A percentile compares a stretch with the other conserved stretches of the same genome.
These are phyloP conservation scores for Leccinum incarnatum DNA, from an alignment of 768 basidiomycete genomes.

Conservation along the genomic window DNA sequence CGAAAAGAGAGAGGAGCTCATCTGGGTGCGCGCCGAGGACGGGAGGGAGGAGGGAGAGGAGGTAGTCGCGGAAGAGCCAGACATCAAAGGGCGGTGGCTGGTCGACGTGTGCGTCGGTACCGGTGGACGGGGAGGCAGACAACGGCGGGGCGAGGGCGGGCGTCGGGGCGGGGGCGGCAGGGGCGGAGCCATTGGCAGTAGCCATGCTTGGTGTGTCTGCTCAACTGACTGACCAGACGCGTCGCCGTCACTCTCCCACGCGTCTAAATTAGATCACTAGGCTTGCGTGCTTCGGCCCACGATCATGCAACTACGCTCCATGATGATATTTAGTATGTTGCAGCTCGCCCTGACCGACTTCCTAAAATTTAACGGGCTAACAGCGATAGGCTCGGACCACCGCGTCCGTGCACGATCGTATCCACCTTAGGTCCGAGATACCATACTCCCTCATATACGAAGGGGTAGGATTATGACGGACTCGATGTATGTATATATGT, in stretches of 20 bases:
- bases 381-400: too few species aligned
- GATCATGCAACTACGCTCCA: too few species aligned
- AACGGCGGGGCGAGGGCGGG: conserved; percentile 24
- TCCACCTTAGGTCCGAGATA: too few species aligned
- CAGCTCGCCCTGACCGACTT: too few species aligned
- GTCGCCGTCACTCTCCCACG: not conserved
- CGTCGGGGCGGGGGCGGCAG: not conserved
- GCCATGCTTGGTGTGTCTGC: not conserved
- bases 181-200: not conserved
- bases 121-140: conserved; percentile 30
- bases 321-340: too few species aligned
- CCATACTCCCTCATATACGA: too few species aligned
- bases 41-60: conserved; percentile 71
- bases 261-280: not conserved
- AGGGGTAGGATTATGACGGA: too few species aligned
- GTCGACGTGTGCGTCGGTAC: conserved; percentile 34
- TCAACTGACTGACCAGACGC: not conserved
- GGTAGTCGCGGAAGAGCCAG: conserved; percentile 65
- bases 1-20: conserved; percentile 68
- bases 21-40: conserved; percentile 68
- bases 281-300: too few species aligned
- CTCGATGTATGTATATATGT: too few species aligned
- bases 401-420: too few species aligned
- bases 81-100: conserved; percentile 58
- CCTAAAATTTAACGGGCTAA: too few species aligned